Conservation (phyloP, 768 basidiomycete species). For the Lactarius quietus region DNA sequence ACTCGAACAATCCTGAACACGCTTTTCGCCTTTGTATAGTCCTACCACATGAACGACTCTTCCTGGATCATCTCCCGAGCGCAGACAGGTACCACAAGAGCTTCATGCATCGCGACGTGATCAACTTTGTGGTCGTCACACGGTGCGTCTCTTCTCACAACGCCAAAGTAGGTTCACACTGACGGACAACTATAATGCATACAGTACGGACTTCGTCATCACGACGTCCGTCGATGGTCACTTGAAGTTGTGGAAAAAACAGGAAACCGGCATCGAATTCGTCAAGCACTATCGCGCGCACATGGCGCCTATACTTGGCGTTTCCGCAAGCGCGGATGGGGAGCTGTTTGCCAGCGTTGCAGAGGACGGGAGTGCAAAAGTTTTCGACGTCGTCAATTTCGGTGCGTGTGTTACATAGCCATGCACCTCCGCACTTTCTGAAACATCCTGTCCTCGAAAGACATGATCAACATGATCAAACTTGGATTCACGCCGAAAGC, state of each 20-base stretch:
- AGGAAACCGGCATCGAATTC: conserved; percentile 92
- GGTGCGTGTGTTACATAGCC: conserved; percentile 48
- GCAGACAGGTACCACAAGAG: conserved; percentile 95
- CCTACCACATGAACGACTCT: conserved; percentile 88
- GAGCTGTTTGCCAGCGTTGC: conserved; percentile 88
- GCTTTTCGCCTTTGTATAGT: conserved; percentile 45
- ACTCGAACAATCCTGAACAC: background rate
- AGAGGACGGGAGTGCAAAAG: conserved; percentile 88
- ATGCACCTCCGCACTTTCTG: background rate
- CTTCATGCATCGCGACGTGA: conserved; percentile 94
- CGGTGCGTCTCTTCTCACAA: conserved; percentile 52
- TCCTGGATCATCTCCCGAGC: conserved; percentile 87
- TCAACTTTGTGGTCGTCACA: conserved; percentile 87
- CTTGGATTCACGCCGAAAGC: conserved; percentile 80
- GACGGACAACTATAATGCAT: background rate
- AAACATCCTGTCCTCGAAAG: conserved; percentile 39
- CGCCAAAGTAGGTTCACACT: background rate
- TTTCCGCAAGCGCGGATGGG: conserved; percentile 89
- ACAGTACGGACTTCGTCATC: conserved; percentile 87
- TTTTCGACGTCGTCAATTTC: conserved; percentile 98
- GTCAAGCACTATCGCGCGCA: conserved; percentile 98
- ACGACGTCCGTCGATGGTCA: conserved; percentile 96
- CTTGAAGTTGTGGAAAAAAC: conserved; percentile 99
- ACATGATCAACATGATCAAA: conserved; percentile 99
- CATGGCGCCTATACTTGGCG: conserved; percentile 67